Evolutionary conservation across 176 grass and related monocot species (phyloP).

Genomic region (Bothriochloa decipiens): DNA sequence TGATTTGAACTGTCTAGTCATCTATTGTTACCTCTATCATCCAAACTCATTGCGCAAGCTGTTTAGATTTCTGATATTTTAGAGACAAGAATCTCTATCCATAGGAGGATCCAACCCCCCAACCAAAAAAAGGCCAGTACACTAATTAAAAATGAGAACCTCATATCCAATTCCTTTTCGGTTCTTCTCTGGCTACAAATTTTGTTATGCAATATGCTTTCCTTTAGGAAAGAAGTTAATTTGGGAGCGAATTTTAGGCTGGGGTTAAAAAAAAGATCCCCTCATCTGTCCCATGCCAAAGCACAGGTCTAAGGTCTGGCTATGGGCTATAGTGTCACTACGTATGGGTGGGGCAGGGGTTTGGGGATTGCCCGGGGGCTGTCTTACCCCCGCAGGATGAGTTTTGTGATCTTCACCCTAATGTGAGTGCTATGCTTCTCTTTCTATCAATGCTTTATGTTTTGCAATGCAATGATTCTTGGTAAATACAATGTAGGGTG

Average conservation of each 20-base stretch:
- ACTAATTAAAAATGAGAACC: neutral
- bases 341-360: neutral
- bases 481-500: constrained; percentile 62
- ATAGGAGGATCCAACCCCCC: neutral
- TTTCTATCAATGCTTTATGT: constrained; percentile 12
- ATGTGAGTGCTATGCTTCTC: neutral
- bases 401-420: neutral
- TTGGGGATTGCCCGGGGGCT: neutral
- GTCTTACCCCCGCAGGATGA: neutral
- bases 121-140: neutral
- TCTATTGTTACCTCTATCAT: neutral
- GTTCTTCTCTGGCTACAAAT: neutral
- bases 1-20: neutral
- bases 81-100: neutral
- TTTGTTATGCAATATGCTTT: neutral
- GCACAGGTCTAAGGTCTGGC: too few species aligned
- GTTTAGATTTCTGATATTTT: neutral
- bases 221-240: neutral
- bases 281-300: neutral
- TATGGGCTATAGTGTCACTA: neutral
- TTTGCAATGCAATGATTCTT: constrained; percentile 18
- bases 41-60: neutral
- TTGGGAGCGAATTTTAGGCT: neutral
- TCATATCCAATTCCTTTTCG: neutral
- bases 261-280: neutral